These are phyloP conservation scores for Botrytis squamosa DNA, from an alignment of 2,329 filamentous ascomycete genomes.

Conservation along the genomic window DNA sequence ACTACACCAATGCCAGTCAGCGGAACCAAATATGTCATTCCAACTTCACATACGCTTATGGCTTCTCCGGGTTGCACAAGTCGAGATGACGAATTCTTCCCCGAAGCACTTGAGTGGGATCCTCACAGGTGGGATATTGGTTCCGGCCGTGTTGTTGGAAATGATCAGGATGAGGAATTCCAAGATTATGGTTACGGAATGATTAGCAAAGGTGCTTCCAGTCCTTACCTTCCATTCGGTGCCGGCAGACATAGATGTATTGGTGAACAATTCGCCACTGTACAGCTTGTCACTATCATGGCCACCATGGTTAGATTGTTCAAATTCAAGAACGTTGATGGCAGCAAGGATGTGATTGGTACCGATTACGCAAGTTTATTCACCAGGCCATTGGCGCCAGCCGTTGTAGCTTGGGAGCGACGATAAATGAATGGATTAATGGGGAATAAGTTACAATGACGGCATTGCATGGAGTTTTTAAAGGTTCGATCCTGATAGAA, in stretches of 20 bases:
- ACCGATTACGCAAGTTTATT: conserved; percentile 72
- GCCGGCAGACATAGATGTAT: conserved; percentile 93
- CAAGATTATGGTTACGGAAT: conserved; percentile 93
- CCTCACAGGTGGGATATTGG: conserved; percentile 84
- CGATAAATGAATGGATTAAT: conserved; percentile 44
- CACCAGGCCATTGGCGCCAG: conserved; percentile 69
- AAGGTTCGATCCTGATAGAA: background rate
- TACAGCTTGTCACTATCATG: conserved; percentile 84
- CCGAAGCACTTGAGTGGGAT: conserved; percentile 79
- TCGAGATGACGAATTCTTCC: conserved; percentile 72
- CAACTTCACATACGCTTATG: conserved; percentile 76
- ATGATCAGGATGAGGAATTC: conserved; percentile 65
- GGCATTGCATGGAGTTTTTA: conserved; percentile 1
- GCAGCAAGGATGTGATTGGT: conserved; percentile 65
- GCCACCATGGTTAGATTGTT: conserved; percentile 74
- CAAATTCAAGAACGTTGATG: conserved; percentile 74
- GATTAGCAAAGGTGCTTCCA: conserved; percentile 85
- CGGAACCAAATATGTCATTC: conserved; percentile 79
- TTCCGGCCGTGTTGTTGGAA: conserved; percentile 53
- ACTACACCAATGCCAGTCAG: conserved; percentile 83
- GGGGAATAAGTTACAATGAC: background rate
- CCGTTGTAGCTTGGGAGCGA: conserved; percentile 73
- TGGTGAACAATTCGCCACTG: conserved; percentile 93
- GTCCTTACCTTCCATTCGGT: conserved; percentile 91
- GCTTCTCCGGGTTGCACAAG: conserved; percentile 82